Conservation (phyloP, 768 basidiomycete genomes). For the Lyophyllum semitale region DNA sequence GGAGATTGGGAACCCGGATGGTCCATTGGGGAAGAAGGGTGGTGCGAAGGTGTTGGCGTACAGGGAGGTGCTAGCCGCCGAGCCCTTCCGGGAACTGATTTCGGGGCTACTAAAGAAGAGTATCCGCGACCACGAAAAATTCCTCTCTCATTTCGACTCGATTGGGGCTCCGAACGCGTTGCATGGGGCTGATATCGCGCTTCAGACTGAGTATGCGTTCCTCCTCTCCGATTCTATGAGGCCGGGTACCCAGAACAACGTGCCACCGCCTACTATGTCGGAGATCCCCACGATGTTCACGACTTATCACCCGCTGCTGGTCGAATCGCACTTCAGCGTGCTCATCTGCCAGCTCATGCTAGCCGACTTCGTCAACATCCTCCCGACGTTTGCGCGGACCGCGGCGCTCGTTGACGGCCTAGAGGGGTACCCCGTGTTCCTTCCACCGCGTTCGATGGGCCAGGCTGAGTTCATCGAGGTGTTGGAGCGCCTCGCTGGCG, state of each 20-base stretch:
- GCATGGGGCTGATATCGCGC: conserved; percentile 46
- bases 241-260: conserved; percentile 51
- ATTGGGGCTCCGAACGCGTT: conserved; percentile 47
- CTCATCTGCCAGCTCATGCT: conserved; percentile 77
- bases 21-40: conserved; percentile 63
- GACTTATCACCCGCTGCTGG: conserved; percentile 87
- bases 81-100: conserved; percentile 62
- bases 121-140: conserved; percentile 83
- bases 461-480: conserved; percentile 90
- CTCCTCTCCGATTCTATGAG: conserved; percentile 67
- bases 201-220: conserved; percentile 67
- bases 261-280: conserved; percentile 33
- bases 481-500: conserved; percentile 75
- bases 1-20: conserved; percentile 80
- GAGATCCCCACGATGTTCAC: conserved; percentile 70
- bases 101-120: conserved; percentile 65
- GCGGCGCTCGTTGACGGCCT: conserved; percentile 76
- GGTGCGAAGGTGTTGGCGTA: conserved; percentile 69
- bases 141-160: conserved; percentile 80
- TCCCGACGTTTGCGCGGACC: conserved; percentile 66
- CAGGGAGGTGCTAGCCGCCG: conserved; percentile 54
- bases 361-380: conserved; percentile 65
- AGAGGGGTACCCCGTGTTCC: conserved; percentile 87
- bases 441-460: conserved; percentile 85
- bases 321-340: conserved; percentile 84